Evolutionary conservation across 805 yeast genomes (phyloP).

Genomic region (Priceomyces fermenticarens): DNA sequence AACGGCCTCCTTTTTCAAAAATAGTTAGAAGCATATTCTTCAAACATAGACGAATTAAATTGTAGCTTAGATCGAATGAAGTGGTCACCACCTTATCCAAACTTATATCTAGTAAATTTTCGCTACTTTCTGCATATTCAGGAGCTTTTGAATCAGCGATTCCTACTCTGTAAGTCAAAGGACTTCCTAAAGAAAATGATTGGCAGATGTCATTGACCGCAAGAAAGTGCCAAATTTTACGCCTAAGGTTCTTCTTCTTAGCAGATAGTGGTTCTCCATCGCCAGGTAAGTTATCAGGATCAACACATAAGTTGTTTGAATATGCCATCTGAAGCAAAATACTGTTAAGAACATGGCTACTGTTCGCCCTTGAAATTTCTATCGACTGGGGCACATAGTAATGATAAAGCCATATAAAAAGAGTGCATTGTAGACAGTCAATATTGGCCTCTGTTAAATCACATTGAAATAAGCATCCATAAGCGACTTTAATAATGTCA

Average conservation of each 20-base stretch:
- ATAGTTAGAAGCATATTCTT: constrained; percentile 31
- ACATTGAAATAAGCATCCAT: neutral
- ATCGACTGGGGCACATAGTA: constrained; percentile 55
- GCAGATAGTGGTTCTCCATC: constrained; percentile 7
- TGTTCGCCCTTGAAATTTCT: constrained; percentile 38
- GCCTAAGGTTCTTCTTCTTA: constrained; percentile 18
- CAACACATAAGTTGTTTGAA: constrained; percentile 46
- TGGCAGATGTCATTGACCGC: constrained; percentile 41
- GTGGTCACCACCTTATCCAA: constrained; percentile 38
- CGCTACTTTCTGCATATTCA: constrained; percentile 24
- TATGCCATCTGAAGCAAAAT: constrained; percentile 42
- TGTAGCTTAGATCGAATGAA: constrained; percentile 19
- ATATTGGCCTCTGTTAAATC: constrained; percentile 38
- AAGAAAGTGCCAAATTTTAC: constrained; percentile 54
- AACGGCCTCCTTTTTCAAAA: constrained; percentile 30
- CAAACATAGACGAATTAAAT: constrained; percentile 26
- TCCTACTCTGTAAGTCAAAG: constrained; percentile 34
- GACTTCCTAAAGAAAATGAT: constrained; percentile 43
- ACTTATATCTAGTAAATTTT: constrained; percentile 29
- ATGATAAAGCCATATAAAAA: constrained; percentile 53
- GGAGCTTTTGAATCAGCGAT: constrained; percentile 50
- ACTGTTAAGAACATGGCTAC: constrained; percentile 20
- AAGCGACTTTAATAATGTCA: neutral
- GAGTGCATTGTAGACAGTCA: constrained; percentile 56
- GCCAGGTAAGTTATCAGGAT: constrained; percentile 31